Evolutionary conservation across 345 rosid genomes (phyloP), one percentile per base, ranked within the genome.

Genomic region (Gossypium rotundifolium): DNA sequence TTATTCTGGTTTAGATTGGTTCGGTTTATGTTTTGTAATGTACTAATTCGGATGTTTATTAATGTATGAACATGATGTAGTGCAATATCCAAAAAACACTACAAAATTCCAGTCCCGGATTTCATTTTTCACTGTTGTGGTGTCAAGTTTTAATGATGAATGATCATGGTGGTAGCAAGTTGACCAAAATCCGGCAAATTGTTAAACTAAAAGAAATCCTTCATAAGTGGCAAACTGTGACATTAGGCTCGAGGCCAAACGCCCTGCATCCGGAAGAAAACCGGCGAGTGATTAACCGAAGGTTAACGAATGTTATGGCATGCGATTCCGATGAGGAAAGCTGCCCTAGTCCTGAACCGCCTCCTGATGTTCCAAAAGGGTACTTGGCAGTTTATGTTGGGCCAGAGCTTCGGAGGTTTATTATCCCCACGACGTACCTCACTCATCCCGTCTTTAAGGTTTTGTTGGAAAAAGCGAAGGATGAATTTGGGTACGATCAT

Each of bases 401-500:
- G 53, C 88, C 86, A 2, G 98, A 94, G 87, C 88, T 88, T 45
- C 89, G 97, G 83, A 88, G 98, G 83, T 94, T 94, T 78, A 87
- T 94, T 71, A 89, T 94, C 51, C 97, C 97, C 0, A 92, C 97
- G 6, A 83, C 79, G 79, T 90, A 86, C 78, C 93, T 94, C 9
- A 87, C 94, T 83, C 98, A 94, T 79, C 76, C 90, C 29, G 74
- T 92, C 51, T 94, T 94, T 82, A 92, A 94, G 84, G 86, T 87
- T 76, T 80, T 94, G 83, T 81, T 94, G 61, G 98, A 86, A 76
- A 94, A 94, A 79, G 93, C 81, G 2, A 97, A 92, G 80, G 98
- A 94, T 85, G 97, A 94, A 81, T 94, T 83, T 71, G 98, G 98
- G 77, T 94, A 89, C 81, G 88, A 92, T 84, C 94, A 90, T 69